Evolutionary conservation across 2,329 filamentous ascomycete species (phyloP).

Genomic region (Amauroascus niger): DNA sequence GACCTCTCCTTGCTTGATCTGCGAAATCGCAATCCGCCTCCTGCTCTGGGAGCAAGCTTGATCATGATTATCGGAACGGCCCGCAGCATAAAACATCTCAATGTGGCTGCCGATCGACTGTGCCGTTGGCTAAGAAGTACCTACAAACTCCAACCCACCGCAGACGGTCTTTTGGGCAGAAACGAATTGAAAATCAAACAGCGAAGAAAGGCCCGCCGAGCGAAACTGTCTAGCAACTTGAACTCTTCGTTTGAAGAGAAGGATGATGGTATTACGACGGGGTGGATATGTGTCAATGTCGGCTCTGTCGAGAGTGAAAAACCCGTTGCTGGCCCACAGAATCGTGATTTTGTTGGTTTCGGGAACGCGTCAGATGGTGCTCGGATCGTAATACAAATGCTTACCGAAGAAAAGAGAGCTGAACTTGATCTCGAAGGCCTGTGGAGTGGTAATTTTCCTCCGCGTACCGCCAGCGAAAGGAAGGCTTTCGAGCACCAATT

Average conservation of each 20-base stretch:
- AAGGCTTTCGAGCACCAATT: conserved; percentile 8
- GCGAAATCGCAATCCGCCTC: conserved; percentile 70
- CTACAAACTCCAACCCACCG: conserved; percentile 62
- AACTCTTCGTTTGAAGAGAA: conserved; percentile 48
- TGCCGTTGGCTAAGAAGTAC: conserved; percentile 72
- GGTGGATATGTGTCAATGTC: conserved; percentile 92
- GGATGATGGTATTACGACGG: conserved; percentile 82
- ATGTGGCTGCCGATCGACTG: conserved; percentile 80
- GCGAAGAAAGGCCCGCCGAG: conserved; percentile 66
- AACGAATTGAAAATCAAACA: conserved; percentile 87
- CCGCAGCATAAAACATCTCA: conserved; percentile 84
- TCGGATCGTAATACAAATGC: conserved; percentile 60
- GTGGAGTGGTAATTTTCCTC: conserved; percentile 38
- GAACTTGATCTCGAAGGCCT: conserved; percentile 58
- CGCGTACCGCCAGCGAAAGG: conserved; percentile 2
- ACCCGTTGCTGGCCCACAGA: conserved; percentile 14
- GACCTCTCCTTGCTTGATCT: conserved; percentile 72
- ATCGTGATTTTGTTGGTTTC: conserved; percentile 59
- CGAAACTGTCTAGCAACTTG: conserved; percentile 66
- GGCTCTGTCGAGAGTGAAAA: conserved; percentile 54
- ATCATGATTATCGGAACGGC: conserved; percentile 91
- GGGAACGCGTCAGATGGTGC: conserved; percentile 50
- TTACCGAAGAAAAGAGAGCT: conserved; percentile 59
- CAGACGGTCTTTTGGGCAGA: conserved; percentile 78
- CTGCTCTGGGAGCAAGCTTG: conserved; percentile 76